These are phyloP conservation scores for Fagopyrum tataricum DNA, from an alignment of 148 eudicot genomes.

Conservation along the genomic window DNA sequence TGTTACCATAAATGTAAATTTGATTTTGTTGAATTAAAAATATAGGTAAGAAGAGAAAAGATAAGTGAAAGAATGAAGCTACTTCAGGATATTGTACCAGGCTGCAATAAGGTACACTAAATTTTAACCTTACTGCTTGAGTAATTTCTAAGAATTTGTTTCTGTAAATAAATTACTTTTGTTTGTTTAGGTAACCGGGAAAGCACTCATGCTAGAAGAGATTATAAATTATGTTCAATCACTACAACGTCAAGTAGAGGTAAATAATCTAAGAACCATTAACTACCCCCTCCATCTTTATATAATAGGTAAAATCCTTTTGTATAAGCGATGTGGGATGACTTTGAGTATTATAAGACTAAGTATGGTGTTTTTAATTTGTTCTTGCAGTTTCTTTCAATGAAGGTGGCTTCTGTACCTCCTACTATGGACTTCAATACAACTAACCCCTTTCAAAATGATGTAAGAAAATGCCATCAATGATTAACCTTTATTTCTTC, in stretches of 20 bases:
- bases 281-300: background rate
- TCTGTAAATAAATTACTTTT: background rate
- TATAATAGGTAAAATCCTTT: background rate
- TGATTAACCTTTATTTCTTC: background rate
- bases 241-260: constrained; percentile 94
- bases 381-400: constrained; percentile 58
- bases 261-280: constrained; percentile 19
- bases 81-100: constrained; percentile 93
- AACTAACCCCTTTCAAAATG: constrained; percentile 6
- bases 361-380: background rate
- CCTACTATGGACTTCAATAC: constrained; percentile 19
- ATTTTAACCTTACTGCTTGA: background rate
- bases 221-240: constrained; percentile 93
- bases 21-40: background rate
- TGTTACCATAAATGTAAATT: background rate
- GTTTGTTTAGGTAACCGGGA: constrained; percentile 69
- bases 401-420: constrained; percentile 75
- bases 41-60: constrained; percentile 86
- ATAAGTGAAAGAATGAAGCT: constrained; percentile 95
- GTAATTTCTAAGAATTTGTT: background rate
- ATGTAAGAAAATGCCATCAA: background rate
- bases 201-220: constrained; percentile 94
- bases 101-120: constrained; percentile 71
- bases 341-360: too few relatives aligned
- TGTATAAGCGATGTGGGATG: too few relatives aligned